Conservation (phyloP, 177 flowering plant genomes). For the Vitis hybrid region DNA sequence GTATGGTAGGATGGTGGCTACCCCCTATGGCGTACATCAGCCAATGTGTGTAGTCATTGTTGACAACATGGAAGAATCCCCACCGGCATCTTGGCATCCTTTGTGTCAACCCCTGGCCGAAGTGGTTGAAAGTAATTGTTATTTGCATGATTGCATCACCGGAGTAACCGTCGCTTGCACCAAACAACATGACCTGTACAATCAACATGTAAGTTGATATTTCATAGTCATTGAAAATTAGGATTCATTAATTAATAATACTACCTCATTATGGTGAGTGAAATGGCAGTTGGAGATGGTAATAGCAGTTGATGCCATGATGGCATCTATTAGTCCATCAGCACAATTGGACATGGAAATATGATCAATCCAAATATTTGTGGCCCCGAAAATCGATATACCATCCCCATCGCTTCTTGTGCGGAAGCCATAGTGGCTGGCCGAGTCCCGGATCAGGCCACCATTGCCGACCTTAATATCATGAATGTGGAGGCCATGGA, state of each 20-base stretch:
- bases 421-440: slow-evolving; percentile 48
- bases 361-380: slow-evolving; percentile 77
- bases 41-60: slow-evolving; percentile 89
- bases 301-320: slow-evolving; percentile 63
- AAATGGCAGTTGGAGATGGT: slow-evolving; percentile 80
- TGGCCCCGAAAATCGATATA: slow-evolving; percentile 60
- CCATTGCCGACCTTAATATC: slow-evolving; percentile 41
- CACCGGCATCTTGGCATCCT: slow-evolving; percentile 80
- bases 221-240: neutral
- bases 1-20: slow-evolving; percentile 64
- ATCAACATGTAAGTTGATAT: neutral
- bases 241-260: too few species aligned
- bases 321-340: slow-evolving; percentile 67
- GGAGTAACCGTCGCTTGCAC: slow-evolving; percentile 48
- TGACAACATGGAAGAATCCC: slow-evolving; percentile 73
- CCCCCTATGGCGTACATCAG: slow-evolving; percentile 88
- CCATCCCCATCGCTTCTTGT: slow-evolving; percentile 67
- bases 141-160: slow-evolving; percentile 59
- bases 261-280: slow-evolving; percentile 67
- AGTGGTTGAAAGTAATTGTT: slow-evolving; percentile 78
- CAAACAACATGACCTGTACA: slow-evolving; percentile 72
- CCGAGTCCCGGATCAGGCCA: slow-evolving; percentile 62
- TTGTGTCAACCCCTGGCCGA: slow-evolving; percentile 64
- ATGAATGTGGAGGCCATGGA: slow-evolving; percentile 57
- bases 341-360: slow-evolving; percentile 49